phyloP scores from a whole-genome alignment of 2,329 filamentous ascomycete genomes.

The Aspergillus ibericus region DNA sequence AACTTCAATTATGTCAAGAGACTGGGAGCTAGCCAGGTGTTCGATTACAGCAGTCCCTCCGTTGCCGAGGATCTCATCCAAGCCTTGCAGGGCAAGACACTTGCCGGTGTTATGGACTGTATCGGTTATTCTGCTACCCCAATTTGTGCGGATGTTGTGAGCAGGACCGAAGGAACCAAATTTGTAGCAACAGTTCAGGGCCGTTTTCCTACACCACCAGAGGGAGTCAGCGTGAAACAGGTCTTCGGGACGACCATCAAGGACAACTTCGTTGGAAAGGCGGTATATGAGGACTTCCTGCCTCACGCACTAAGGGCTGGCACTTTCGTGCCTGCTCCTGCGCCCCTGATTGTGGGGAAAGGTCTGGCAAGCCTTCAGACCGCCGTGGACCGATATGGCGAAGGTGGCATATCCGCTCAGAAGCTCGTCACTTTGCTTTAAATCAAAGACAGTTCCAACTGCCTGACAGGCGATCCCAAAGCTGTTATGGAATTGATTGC shows the following conservation, averaged over 20 bases:
- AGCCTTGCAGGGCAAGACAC: slow-evolving; percentile 15
- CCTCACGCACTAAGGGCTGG: slow-evolving; percentile 32
- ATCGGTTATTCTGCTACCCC: slow-evolving; percentile 6
- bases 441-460: neutral
- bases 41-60: slow-evolving; percentile 43
- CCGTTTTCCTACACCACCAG: slow-evolving; percentile 8
- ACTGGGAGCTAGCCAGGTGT: slow-evolving; percentile 48
- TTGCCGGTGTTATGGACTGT: slow-evolving; percentile 12
- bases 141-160: slow-evolving; percentile 12
- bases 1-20: slow-evolving; percentile 48
- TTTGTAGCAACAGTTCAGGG: slow-evolving; percentile 19
- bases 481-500: too few species aligned
- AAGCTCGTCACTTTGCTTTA: neutral
- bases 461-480: too few species aligned
- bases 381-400: neutral
- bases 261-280: slow-evolving; percentile 26
- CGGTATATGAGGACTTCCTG: slow-evolving; percentile 34
- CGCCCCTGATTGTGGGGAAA: slow-evolving; percentile 32
- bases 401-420: neutral
- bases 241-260: slow-evolving; percentile 25
- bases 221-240: slow-evolving; percentile 23
- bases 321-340: slow-evolving; percentile 31
- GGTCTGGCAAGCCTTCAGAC: neutral
- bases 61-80: slow-evolving; percentile 14
- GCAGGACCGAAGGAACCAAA: slow-evolving; percentile 15